Percentiles rank a stretch among this genome's conserved stretches.
phyloP scores from a whole-genome alignment of 371 early-diverging fungal species.

The Sanchytrium tribonematis region DNA sequence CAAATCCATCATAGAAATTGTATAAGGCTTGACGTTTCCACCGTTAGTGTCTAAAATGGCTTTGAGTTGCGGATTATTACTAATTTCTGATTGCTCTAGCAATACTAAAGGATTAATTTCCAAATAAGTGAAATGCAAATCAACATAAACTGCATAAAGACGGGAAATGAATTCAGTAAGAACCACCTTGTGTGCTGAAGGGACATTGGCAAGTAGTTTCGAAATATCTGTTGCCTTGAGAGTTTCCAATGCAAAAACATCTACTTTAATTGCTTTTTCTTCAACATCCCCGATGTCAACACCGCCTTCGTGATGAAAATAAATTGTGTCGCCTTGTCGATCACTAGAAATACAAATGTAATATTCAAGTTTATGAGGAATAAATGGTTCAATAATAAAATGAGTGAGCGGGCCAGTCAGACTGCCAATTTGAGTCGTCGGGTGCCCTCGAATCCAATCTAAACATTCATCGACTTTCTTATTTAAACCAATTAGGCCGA shows the following conservation, averaged over 20 bases:
- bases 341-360: constrained; percentile 84
- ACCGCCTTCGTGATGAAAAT: constrained; percentile 90
- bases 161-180: constrained; percentile 65
- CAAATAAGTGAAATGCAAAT: constrained; percentile 85
- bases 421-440: constrained; percentile 37
- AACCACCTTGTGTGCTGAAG: constrained; percentile 18
- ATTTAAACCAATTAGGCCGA: constrained; percentile 64
- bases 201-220: constrained; percentile 2
- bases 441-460: constrained; percentile 59
- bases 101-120: constrained; percentile 87
- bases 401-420: constrained; percentile 62
- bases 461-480: constrained; percentile 55
- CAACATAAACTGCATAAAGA: constrained; percentile 71
- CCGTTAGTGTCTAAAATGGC: constrained; percentile 33
- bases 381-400: constrained; percentile 82
- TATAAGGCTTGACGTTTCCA: constrained; percentile 21
- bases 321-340: constrained; percentile 75
- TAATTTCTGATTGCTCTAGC: neutral
- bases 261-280: constrained; percentile 59
- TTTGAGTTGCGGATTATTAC: neutral
- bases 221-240: constrained; percentile 34
- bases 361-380: constrained; percentile 78
- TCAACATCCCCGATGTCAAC: constrained; percentile 95
- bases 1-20: constrained; percentile 69
- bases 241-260: constrained; percentile 31